Percentiles rank a stretch among this genome's conserved stretches.
Conservation (phyloP, 768 basidiomycete species). For the Phaeotremella fagi region DNA sequence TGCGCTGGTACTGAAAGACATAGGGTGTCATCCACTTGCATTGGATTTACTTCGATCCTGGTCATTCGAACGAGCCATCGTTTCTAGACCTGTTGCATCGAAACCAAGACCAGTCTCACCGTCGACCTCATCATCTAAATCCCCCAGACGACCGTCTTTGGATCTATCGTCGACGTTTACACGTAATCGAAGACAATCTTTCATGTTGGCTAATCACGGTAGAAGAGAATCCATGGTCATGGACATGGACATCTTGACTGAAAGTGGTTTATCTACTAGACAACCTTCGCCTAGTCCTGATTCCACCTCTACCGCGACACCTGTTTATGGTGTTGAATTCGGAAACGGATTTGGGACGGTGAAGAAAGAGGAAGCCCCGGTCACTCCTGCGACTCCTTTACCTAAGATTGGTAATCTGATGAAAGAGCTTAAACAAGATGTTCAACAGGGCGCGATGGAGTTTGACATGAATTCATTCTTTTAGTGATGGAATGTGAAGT, state of each 20-base stretch:
- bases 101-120: constrained; percentile 3
- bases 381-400: constrained; percentile 57
- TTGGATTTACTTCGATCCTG: constrained; percentile 83
- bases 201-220: constrained; percentile 51
- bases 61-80: constrained; percentile 79
- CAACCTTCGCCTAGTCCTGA: constrained; percentile 9
- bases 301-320: too few relatives aligned
- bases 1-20: background rate
- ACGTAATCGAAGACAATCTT: constrained; percentile 29
- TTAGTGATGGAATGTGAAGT: too few relatives aligned
- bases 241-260: constrained; percentile 74
- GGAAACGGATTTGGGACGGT: too few relatives aligned
- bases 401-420: constrained; percentile 66
- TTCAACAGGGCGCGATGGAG: constrained; percentile 49
- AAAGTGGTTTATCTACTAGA: constrained; percentile 19
- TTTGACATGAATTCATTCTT: constrained; percentile 45
- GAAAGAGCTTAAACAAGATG: constrained; percentile 85
- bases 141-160: constrained; percentile 77
- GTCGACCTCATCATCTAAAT: constrained; percentile 57
- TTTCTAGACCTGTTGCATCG: constrained; percentile 25
- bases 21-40: constrained; percentile 90
- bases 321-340: too few relatives aligned
- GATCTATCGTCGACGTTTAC: constrained; percentile 52
- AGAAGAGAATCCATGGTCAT: constrained; percentile 74
- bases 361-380: constrained; percentile 54